Conservation (phyloP, 2,329 filamentous ascomycete genomes). For the Teratosphaeria nubilosa region DNA sequence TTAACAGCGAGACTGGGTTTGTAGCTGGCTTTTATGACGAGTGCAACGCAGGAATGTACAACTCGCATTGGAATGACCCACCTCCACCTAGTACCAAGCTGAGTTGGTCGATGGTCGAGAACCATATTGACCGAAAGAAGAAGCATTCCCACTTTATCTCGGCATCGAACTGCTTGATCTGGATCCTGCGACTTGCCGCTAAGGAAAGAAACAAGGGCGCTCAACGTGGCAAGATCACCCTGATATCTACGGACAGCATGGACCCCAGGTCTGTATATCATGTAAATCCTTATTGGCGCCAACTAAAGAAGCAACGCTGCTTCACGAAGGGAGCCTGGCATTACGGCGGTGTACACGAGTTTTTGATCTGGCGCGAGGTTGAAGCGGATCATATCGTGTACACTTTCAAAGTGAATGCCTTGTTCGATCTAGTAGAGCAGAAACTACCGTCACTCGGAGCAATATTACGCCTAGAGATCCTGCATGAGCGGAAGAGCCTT, state of each 20-base stretch:
- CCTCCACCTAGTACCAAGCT: constrained; percentile 3
- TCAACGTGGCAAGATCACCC: not conserved
- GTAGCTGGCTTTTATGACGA: constrained; percentile 4
- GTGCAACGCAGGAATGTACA: not conserved
- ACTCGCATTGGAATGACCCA: not conserved
- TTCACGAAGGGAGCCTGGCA: not conserved
- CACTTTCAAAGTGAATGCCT: not conserved
- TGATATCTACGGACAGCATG: not conserved
- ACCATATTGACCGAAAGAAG: constrained; percentile 1
- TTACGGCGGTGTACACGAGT: not conserved
- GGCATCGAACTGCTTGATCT: not conserved
- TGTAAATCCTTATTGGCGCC: not conserved
- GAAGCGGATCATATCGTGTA: not conserved
- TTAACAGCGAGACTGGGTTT: constrained; percentile 1
- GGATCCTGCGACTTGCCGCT: not conserved
- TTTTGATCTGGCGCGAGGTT: not conserved
- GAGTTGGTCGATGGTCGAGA: not conserved
- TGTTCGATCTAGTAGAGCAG: not conserved
- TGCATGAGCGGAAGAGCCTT: not conserved
- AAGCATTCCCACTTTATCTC: constrained; percentile 8
- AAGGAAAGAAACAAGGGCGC: not conserved
- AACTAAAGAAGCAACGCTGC: not conserved
- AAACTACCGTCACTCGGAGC: not conserved
- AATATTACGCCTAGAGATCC: not conserved
- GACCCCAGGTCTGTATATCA: not conserved